phyloP scores from a whole-genome alignment of 2,329 filamentous ascomycete species.

The Pseudogymnoascus sp. region DNA sequence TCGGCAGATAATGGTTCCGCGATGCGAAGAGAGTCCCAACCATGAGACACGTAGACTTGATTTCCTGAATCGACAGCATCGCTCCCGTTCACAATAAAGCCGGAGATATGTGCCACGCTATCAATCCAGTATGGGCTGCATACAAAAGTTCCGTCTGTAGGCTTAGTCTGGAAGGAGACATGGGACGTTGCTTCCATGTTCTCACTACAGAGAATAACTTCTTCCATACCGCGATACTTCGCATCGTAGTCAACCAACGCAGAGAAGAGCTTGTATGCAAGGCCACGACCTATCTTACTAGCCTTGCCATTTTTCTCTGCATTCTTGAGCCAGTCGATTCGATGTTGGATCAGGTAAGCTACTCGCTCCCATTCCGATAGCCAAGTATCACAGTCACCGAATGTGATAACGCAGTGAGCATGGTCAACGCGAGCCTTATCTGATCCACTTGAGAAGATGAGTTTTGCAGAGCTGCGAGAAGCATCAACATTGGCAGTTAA shows the following conservation, averaged over 20 bases:
- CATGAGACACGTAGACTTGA: constrained; percentile 51
- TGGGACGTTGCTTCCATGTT: constrained; percentile 37
- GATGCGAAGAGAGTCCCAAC: constrained; percentile 47
- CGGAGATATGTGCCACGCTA: constrained; percentile 47
- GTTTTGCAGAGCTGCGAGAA: constrained; percentile 43
- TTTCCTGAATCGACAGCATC: constrained; percentile 46
- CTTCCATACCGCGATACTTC: constrained; percentile 49
- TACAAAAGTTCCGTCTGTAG: constrained; percentile 43
- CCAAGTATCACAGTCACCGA: constrained; percentile 53
- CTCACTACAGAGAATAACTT: constrained; percentile 45
- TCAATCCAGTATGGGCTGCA: constrained; percentile 49
- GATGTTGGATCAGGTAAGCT: constrained; percentile 59
- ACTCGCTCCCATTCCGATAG: constrained; percentile 58
- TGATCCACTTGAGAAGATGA: constrained; percentile 52
- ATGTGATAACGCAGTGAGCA: constrained; percentile 53
- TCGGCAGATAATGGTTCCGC: constrained; percentile 36
- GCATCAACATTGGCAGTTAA: constrained; percentile 53
- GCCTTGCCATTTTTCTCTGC: constrained; percentile 58
- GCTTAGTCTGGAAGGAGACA: constrained; percentile 39
- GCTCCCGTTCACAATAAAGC: constrained; percentile 49
- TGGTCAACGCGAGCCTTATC: constrained; percentile 53
- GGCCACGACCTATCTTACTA: constrained; percentile 64
- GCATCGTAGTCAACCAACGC: constrained; percentile 49
- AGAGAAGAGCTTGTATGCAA: constrained; percentile 67
- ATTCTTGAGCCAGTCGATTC: constrained; percentile 48